Base-by-base conservation (phyloP, 2,329 filamentous ascomycete genomes). In the Alternaria arbusti region DNA sequence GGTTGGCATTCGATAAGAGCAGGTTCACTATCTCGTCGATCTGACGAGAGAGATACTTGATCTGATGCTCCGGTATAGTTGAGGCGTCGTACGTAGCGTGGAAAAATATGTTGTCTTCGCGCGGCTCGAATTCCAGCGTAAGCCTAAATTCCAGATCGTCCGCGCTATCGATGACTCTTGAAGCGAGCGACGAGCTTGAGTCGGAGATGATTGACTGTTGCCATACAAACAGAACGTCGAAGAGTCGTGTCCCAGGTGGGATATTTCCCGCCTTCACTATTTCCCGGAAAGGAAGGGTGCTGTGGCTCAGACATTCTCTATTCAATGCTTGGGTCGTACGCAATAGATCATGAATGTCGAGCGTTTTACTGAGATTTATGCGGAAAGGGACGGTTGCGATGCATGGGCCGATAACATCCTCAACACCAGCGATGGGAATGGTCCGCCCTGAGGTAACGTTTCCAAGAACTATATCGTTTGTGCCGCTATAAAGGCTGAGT, bases 401-500 rank as follows among this genome's bases (percentile, higher is more conserved):
- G 70, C 91, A 96, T 10, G 94, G 94, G 0, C 94, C 94, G 59
- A 95, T 83, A 4, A 94, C 86, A 2, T 86, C 82, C 66, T 97
- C 93, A 32, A 97, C 88, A 0, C 85, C 87, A 5, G 84, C 75
- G 3, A 97, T 76, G 0, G 92, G 87, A n/a, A 94, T 78, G 2
- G 91, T 93, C 58, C 94, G 86, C 2, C 94, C 94, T 10, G 94
- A 97, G 12, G 91, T 91, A 5, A 97, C 92, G 2, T 89, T 90
- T 0, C 94, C 94, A 43, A 97, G 86, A 0, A 89, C 83, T 2
- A 94, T 82, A 74, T 97, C 92, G 0, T 84, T 76, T 1, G 81
- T 83, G 3, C 91, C 92, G 3, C 87, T 77, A 61, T 96, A 88
- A 0, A 85, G 84, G 15, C 86, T 84, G 76, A 94, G 86, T 0